phyloP scores from a whole-genome alignment of 257 asterid genomes.

The Fraxinus quadrangulata region DNA sequence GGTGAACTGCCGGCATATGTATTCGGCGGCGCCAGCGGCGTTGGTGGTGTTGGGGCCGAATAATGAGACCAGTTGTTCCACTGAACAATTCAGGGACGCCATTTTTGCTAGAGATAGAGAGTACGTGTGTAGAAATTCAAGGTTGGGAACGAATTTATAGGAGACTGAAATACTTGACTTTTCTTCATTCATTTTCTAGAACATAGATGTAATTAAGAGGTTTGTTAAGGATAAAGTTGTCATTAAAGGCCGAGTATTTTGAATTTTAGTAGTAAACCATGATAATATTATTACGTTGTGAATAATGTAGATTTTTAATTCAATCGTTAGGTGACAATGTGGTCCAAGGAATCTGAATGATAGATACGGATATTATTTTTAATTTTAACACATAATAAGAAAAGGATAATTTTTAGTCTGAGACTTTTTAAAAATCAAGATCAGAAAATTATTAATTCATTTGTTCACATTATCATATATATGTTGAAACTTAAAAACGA shows the following conservation, averaged over 20 bases:
- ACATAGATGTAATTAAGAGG: neutral
- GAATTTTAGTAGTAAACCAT: neutral
- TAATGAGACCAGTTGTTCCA: slow-evolving; percentile 52
- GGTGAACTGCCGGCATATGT: slow-evolving; percentile 68
- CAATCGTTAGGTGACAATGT: too few relatives aligned
- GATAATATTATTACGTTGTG: neutral
- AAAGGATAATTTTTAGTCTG: too few relatives aligned
- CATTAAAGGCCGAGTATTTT: neutral
- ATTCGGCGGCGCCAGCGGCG: slow-evolving; percentile 58
- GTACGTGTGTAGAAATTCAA: neutral
- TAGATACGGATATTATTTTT: too few relatives aligned
- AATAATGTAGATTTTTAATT: too few relatives aligned
- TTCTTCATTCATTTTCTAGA: neutral
- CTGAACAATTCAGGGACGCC: slow-evolving; percentile 48
- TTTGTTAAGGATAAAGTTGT: neutral
- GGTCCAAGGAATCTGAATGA: too few relatives aligned
- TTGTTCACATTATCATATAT: neutral
- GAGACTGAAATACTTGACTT: slow-evolving; percentile 26
- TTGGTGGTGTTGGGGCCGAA: slow-evolving; percentile 71
- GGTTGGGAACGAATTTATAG: slow-evolving; percentile 23
- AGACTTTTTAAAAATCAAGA: neutral
- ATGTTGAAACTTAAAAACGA: neutral
- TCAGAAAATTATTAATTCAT: neutral
- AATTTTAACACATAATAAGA: too few relatives aligned
- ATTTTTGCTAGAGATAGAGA: slow-evolving; percentile 17